These are phyloP conservation scores for Pseudogymnoascus sp. DNA, from an alignment of 2,329 filamentous ascomycete genomes.

Conservation along the genomic window DNA sequence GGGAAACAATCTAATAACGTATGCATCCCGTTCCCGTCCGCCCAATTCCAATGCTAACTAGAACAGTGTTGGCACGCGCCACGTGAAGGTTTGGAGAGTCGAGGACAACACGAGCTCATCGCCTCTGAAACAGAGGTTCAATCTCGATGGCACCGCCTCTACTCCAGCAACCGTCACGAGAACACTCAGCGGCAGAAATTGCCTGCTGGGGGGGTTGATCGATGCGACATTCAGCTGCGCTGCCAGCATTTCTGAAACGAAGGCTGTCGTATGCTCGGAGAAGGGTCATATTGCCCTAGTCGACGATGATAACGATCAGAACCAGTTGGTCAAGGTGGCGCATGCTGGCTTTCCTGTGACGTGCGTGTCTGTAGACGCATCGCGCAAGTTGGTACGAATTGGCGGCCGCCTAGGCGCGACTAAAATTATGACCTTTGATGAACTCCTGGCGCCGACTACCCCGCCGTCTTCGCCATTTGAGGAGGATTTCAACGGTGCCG, in stretches of 20 bases:
- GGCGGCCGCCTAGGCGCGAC: conserved; percentile 34
- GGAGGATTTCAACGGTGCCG: conserved; percentile 13
- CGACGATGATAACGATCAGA: conserved; percentile 65
- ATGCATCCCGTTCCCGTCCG: conserved; percentile 23
- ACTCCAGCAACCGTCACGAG: conserved; percentile 36
- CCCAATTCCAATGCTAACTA: conserved; percentile 14
- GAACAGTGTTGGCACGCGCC: conserved; percentile 65
- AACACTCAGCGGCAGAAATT: conserved; percentile 78
- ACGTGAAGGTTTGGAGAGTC: conserved; percentile 88
- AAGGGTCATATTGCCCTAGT: conserved; percentile 82
- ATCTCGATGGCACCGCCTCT: conserved; percentile 33
- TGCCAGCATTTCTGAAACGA: conserved; percentile 60
- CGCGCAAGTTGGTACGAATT: conserved; percentile 28
- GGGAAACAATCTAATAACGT: conserved; percentile 71
- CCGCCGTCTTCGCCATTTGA: conserved; percentile 25
- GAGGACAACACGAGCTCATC: conserved; percentile 56
- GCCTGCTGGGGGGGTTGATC: conserved; percentile 70
- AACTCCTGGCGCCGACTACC: conserved; percentile 26
- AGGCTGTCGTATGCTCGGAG: conserved; percentile 78
- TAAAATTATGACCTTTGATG: conserved; percentile 42
- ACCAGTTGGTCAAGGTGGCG: conserved; percentile 59
- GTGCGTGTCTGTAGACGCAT: conserved; percentile 31
- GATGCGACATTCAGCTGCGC: conserved; percentile 81
- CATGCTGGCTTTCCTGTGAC: conserved; percentile 54
- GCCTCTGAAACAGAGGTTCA: conserved; percentile 54